A percentile compares a stretch with the other conserved stretches of the same genome.
Conservation (phyloP, 2,329 filamentous ascomycete species). For the Aquanectria penicillioides region DNA sequence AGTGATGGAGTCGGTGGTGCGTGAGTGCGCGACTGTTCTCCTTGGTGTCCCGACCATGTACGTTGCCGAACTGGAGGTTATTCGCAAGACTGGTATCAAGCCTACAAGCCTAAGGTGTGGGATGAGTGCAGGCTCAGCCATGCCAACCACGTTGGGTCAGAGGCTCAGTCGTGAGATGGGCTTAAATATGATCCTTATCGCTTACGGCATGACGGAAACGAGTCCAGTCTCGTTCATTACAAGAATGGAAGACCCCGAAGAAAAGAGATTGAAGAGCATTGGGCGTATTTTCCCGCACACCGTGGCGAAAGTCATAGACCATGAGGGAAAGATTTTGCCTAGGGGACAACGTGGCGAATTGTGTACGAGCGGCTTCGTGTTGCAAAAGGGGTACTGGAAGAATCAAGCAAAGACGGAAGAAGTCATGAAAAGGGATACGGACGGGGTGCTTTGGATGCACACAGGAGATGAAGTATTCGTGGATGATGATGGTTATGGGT, state of each 20-base stretch:
- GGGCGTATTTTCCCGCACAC: slow-evolving; percentile 17
- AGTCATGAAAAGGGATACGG: slow-evolving; percentile 3
- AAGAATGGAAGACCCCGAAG: slow-evolving; percentile 2
- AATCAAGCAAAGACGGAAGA: slow-evolving; percentile 8
- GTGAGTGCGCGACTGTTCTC: background rate
- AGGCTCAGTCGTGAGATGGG: background rate
- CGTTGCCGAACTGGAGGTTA: slow-evolving; percentile 15
- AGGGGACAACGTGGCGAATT: slow-evolving; percentile 8
- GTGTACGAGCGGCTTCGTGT: slow-evolving; percentile 9
- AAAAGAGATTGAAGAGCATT: slow-evolving; percentile 11
- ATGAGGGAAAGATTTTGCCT: background rate
- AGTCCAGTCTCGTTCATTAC: slow-evolving; percentile 25
- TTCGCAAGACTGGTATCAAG: background rate
- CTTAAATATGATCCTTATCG: slow-evolving; percentile 4
- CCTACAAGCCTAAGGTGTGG: slow-evolving; percentile 4
- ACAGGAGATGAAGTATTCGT: slow-evolving; percentile 86
- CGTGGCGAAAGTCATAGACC: slow-evolving; percentile 17
- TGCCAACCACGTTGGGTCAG: background rate
- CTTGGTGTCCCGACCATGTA: slow-evolving; percentile 17
- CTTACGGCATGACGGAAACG: slow-evolving; percentile 25
- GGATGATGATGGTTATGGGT: slow-evolving; percentile 79
- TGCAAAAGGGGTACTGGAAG: slow-evolving; percentile 15
- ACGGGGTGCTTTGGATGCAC: slow-evolving; percentile 72
- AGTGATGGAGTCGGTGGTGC: background rate
- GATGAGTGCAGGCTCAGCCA: slow-evolving; percentile 3